These are phyloP conservation scores for Xylona heveae DNA, from an alignment of 495 filamentous ascomycete genomes.

Conservation along the genomic window DNA sequence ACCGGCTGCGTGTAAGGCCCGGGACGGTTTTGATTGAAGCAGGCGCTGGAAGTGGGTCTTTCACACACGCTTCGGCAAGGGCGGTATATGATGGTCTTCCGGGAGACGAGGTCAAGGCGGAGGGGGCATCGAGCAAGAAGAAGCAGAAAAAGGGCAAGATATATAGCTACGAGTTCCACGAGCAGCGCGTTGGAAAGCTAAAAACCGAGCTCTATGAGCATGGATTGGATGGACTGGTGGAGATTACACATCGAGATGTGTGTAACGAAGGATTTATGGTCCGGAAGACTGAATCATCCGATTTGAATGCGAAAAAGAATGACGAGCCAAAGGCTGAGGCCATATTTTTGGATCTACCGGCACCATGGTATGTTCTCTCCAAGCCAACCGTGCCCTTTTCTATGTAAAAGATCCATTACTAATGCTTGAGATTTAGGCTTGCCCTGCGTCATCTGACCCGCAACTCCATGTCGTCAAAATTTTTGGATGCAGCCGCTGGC, in stretches of 20 bases:
- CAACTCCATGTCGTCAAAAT: constrained; percentile 11
- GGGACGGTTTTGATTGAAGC: constrained; percentile 76
- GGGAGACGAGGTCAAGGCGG: constrained; percentile 7
- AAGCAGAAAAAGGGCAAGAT: constrained; percentile 43
- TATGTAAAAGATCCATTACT: background rate
- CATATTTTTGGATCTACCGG: constrained; percentile 82
- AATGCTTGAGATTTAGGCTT: constrained; percentile 20
- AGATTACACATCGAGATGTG: constrained; percentile 80
- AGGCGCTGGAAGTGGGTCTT: constrained; percentile 82
- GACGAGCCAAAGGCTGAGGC: constrained; percentile 46
- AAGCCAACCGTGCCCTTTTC: constrained; percentile 1
- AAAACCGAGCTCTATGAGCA: constrained; percentile 54
- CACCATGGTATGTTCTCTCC: constrained; percentile 37
- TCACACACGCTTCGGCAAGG: constrained; percentile 75
- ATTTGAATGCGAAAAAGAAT: constrained; percentile 11
- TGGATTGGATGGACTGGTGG: constrained; percentile 45
- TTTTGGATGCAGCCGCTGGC: constrained; percentile 1
- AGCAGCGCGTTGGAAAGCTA: constrained; percentile 50
- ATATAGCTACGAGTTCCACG: constrained; percentile 86
- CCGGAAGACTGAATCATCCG: background rate
- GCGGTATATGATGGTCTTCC: constrained; percentile 77
- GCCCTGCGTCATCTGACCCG: constrained; percentile 71
- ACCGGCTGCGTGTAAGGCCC: constrained; percentile 62
- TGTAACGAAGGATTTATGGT: constrained; percentile 69
- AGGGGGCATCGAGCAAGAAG: constrained; percentile 2